Evolutionary conservation across 1,284 basidiomycete genomes (phyloP), one percentile per base, ranked within the genome.

Genomic region (Butyriboletus appendiculatus): DNA sequence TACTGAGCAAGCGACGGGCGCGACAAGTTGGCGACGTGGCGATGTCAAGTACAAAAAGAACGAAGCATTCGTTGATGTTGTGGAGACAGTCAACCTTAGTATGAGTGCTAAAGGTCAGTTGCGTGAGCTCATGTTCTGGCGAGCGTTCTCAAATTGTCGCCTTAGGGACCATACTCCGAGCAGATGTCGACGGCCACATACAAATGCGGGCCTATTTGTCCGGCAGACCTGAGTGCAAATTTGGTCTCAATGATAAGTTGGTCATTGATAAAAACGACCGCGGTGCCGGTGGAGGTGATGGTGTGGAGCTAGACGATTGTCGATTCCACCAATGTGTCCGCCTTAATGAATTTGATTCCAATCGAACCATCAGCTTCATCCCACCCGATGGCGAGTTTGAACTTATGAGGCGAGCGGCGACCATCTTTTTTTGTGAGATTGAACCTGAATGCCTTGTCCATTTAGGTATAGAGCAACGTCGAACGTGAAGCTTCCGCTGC

Each of bases 331-430:
- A 99, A 73, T 99, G 97, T 73, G 97, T 99, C 39, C 86, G 94
- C 55, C 76, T 99, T 39, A 89, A 90, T 61, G 95, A 96, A 72
- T 98, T 98, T 71, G 96, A 98, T 69, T 87, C 90, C 15, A 90
- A 88, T 58, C 81, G 96, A 40, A 94, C 91, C 4, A 98, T 99
- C 75, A 93, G 89, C 64, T 99, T 99, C 72, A 89, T 99, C 45
- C 97, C 97, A 1, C 97, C 97, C 1, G 97, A 99, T 67, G 97
- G 97, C 39, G 97, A 99, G 71, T 99, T 99, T 67, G 97, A 99
- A 73, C 79, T 99, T 39, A 99, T 99, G 97, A 84, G 87, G 91
- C 90, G 52, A 56, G 69, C 55, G 7, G 10, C 15, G 52, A 44
- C 44, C 42, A 47, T 44, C 32, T 16, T 59, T 47, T 28, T 50